Conservation (phyloP, 768 basidiomycete genomes). For the Tricholoma furcatifolium region DNA sequence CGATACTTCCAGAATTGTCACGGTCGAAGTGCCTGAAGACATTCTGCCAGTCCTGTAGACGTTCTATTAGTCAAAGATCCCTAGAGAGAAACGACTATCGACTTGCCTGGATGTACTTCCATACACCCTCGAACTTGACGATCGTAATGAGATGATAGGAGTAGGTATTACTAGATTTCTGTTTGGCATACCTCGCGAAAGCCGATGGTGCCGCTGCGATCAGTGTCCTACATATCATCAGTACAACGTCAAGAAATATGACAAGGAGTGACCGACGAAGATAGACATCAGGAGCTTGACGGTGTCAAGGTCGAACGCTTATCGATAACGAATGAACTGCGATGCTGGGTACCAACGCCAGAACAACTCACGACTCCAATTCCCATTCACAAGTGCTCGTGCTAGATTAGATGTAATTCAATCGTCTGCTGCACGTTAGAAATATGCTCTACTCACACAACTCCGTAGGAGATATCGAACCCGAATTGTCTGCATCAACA, state of each 20-base stretch:
- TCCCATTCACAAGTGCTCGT: slow-evolving; percentile 52
- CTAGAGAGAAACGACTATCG: background rate
- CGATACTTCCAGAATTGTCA: slow-evolving; percentile 82
- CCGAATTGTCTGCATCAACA: slow-evolving; percentile 71
- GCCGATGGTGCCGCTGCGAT: slow-evolving; percentile 75
- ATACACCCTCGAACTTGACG: slow-evolving; percentile 68
- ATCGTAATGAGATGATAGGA: slow-evolving; percentile 13
- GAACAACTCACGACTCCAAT: slow-evolving; percentile 69
- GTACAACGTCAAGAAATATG: background rate
- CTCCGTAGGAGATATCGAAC: slow-evolving; percentile 61
- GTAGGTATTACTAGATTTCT: background rate
- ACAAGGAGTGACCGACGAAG: slow-evolving; percentile 51
- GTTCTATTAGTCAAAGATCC: background rate
- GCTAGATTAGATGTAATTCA: slow-evolving; percentile 28
- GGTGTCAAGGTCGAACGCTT: slow-evolving; percentile 84
- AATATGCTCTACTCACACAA: slow-evolving; percentile 49
- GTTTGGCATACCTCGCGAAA: slow-evolving; percentile 61
- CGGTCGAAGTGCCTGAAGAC: slow-evolving; percentile 82
- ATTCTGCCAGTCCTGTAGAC: slow-evolving; percentile 71
- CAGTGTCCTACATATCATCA: slow-evolving; percentile 46
- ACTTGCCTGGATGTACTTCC: slow-evolving; percentile 74
- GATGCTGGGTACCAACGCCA: background rate
- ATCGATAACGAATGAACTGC: background rate
- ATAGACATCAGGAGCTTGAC: slow-evolving; percentile 83
- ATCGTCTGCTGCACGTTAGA: background rate